phyloP scores from a whole-genome alignment of 1,139 yeast genomes.

The Hemisphaericaspora xylofermentans region DNA sequence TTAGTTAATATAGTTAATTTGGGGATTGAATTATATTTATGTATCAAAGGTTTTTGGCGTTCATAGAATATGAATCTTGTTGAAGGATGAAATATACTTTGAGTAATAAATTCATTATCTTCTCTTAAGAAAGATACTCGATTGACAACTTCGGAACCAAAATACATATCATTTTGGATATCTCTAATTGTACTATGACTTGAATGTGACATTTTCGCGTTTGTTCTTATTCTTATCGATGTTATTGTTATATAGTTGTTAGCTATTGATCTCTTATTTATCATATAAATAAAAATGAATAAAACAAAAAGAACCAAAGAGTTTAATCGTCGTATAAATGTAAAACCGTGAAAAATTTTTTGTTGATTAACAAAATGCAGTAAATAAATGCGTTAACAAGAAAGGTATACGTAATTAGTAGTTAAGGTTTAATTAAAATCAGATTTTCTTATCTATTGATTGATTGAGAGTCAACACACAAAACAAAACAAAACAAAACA shows the following conservation, averaged over 20 bases:
- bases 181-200: slow-evolving; percentile 17
- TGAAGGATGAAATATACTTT: slow-evolving; percentile 50
- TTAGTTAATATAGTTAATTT: slow-evolving; percentile 37
- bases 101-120: slow-evolving; percentile 56
- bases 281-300: neutral
- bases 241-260: neutral
- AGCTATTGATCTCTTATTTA: too few species aligned
- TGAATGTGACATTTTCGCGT: slow-evolving; percentile 11
- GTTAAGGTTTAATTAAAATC: too few species aligned
- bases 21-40: slow-evolving; percentile 20
- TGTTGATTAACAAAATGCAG: too few species aligned
- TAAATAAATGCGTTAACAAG: too few species aligned
- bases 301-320: too few species aligned
- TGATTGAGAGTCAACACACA: too few species aligned
- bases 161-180: slow-evolving; percentile 36
- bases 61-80: slow-evolving; percentile 58
- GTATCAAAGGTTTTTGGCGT: slow-evolving; percentile 37
- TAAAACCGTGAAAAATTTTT: too few species aligned
- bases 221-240: neutral
- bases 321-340: neutral
- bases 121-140: slow-evolving; percentile 78
- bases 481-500: too few species aligned
- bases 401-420: too few species aligned
- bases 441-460: too few species aligned
- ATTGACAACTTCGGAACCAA: slow-evolving; percentile 64